A percentile compares a stretch with the other conserved stretches of the same genome.
Evolutionary conservation across 306 rosid species (phyloP).

Genomic region (Parietaria judaica): DNA sequence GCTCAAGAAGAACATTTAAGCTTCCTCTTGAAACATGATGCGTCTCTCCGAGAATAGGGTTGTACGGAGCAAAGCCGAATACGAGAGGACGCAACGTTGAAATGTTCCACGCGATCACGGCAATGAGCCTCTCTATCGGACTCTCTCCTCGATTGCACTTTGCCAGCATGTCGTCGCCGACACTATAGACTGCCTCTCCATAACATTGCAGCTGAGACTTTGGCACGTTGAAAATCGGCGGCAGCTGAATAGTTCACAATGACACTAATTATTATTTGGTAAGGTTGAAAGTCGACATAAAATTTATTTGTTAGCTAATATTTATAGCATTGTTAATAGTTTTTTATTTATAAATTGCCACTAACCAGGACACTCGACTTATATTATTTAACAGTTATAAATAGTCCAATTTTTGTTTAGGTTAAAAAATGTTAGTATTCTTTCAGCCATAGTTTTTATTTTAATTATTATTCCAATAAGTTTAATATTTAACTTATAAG

Average conservation of each 20-base stretch:
- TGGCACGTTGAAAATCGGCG: conserved; percentile 64
- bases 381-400: no score
- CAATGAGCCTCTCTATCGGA: conserved; percentile 55
- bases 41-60: conserved; percentile 82
- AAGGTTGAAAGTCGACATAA: background rate
- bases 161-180: conserved; percentile 39
- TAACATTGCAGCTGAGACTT: conserved; percentile 83
- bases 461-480: background rate
- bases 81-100: conserved; percentile 60
- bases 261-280: no score
- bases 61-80: conserved; percentile 64
- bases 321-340: background rate
- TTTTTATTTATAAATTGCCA: no score
- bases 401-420: background rate
- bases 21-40: conserved; percentile 67
- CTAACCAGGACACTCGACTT: no score
- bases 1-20: conserved; percentile 63
- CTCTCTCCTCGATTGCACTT: conserved; percentile 44
- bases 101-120: conserved; percentile 67
- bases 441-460: no score
- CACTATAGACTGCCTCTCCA: conserved; percentile 64
- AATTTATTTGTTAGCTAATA: background rate
- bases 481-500: background rate
- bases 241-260: conserved; percentile 37
- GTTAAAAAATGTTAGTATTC: no score